A percentile compares a stretch with the other conserved stretches of the same genome.
These are phyloP conservation scores for Apodospora peruviana DNA, from an alignment of 495 filamentous ascomycete species.

Conservation along the genomic window DNA sequence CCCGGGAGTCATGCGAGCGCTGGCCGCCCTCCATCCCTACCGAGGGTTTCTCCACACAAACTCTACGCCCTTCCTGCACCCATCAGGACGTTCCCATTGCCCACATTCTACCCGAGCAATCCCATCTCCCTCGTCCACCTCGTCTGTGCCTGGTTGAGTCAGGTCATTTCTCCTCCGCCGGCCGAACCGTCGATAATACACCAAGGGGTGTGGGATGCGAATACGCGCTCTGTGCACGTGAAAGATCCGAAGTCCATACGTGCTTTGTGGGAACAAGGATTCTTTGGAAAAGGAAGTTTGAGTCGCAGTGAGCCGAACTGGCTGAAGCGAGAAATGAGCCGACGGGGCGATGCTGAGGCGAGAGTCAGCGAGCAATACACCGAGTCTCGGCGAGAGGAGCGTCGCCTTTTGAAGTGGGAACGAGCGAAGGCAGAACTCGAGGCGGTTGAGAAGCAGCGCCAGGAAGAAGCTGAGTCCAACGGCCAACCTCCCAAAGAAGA, in stretches of 20 bases:
- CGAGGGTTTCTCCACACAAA: conserved; percentile 46
- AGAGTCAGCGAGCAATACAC: conserved; percentile 71
- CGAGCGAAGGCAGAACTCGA: conserved; percentile 79
- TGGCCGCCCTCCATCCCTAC: conserved; percentile 13
- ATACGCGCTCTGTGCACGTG: conserved; percentile 80
- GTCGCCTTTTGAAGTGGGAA: conserved; percentile 80
- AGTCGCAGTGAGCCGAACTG: conserved; percentile 93
- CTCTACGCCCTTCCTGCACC: conserved; percentile 80
- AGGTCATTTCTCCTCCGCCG: conserved; percentile 58
- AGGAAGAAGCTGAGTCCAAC: conserved; percentile 49
- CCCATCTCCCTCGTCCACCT: conserved; percentile 81
- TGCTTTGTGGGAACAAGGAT: conserved; percentile 89
- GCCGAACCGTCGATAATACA: conserved; percentile 64
- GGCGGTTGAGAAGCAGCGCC: conserved; percentile 65
- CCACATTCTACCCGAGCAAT: conserved; percentile 84
- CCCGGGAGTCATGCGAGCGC: too few relatives aligned
- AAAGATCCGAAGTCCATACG: conserved; percentile 67
- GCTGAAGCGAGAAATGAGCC: conserved; percentile 74
- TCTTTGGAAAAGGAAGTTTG: conserved; percentile 89
- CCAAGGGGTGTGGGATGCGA: conserved; percentile 67
- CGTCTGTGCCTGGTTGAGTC: conserved; percentile 66
- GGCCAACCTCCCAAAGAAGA: not conserved
- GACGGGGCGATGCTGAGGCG: conserved; percentile 53
- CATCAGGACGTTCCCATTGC: conserved; percentile 72
- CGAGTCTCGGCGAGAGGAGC: conserved; percentile 67